Base-by-base conservation (phyloP, 768 basidiomycete species). In the Coprinellus micaceus region DNA sequence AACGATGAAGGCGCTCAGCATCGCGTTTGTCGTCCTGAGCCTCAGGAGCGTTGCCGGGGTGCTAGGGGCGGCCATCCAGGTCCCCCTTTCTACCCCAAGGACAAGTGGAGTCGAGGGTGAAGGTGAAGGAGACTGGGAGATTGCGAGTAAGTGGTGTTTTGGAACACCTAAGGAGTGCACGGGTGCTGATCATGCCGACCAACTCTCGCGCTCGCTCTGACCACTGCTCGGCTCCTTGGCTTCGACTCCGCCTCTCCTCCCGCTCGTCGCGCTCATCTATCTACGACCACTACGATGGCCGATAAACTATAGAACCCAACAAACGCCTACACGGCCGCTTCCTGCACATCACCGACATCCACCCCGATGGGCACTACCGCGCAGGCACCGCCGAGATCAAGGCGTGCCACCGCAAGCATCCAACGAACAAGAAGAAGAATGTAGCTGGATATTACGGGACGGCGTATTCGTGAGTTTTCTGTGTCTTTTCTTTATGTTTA, bases 261-360 rank as follows among this genome's bases (percentile, higher is more conserved):
- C n/a, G n/a, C n/a, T n/a, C n/a, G n/a, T n/a, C n/a, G n/a, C n/a
- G n/a, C n/a, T n/a, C n/a, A n/a, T n/a, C n/a, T n/a, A n/a, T n/a
- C n/a, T n/a, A n/a, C n/a, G n/a, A n/a, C n/a, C n/a, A n/a, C n/a
- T n/a, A n/a, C n/a, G n/a, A n/a, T n/a, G n/a, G n/a, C n/a, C n/a
- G n/a, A n/a, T n/a, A n/a, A n/a, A n/a, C n/a, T n/a, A n/a, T n/a
- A 78, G 76, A 71, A 54, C 74, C 74, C 40, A 77, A 70, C 56
- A 82, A 78, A 65, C 33, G 13, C 7, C 74, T 89, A 19, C 81
- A 82, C 55, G 88, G 88, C 10, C 81, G 88, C 45, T 92, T 91
- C 70, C 67, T 93, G 24, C 89, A 91, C 58, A 83, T 93, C 60
- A 90, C 89, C 21, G 91, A 94, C 69, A 82, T 92, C 56, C 91